A percentile compares a stretch with the other conserved stretches of the same genome.
These are phyloP conservation scores for Heliocybe sulcata DNA, from an alignment of 1,284 basidiomycete species.

Conservation along the genomic window DNA sequence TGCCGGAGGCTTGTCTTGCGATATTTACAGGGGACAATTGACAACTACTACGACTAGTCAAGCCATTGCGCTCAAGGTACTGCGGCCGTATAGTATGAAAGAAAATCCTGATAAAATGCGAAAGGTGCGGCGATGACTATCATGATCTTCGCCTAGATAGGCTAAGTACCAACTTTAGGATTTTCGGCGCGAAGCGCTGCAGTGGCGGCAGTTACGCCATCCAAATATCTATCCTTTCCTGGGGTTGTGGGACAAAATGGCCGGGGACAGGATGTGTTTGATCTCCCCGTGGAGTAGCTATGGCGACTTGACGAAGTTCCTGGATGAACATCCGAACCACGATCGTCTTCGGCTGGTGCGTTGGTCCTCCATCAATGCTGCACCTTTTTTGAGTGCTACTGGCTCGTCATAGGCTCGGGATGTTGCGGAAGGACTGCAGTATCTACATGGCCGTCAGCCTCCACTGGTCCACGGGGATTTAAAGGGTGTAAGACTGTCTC, in stretches of 20 bases:
- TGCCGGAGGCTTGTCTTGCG: no score
- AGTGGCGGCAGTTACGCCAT: conserved; percentile 12
- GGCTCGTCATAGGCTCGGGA: neutral
- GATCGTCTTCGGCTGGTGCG: conserved; percentile 1
- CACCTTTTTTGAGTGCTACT: neutral
- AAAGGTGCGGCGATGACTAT: no score
- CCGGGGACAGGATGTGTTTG: conserved; percentile 7
- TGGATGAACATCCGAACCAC: neutral
- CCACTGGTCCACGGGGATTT: conserved; percentile 12
- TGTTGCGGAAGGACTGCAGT: conserved; percentile 9
- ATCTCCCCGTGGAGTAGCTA: conserved; percentile 13
- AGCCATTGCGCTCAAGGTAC: no score
- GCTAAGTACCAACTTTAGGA: no score
- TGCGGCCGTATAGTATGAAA: no score
- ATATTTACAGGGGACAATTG: no score
- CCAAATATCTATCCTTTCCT: conserved; percentile 8
- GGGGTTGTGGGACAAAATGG: conserved; percentile 1
- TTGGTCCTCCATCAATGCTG: neutral
- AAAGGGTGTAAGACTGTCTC: no score
- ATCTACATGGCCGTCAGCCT: conserved; percentile 10
- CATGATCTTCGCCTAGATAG: no score
- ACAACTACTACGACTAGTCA: no score
- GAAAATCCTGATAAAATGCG: no score
- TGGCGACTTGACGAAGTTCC: conserved; percentile 9
- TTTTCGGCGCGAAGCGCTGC: conserved; percentile 5